Evolutionary conservation across 768 basidiomycete species (phyloP), one percentile per base, ranked within the genome.

Genomic region (Tricholoma furcatifolium): DNA sequence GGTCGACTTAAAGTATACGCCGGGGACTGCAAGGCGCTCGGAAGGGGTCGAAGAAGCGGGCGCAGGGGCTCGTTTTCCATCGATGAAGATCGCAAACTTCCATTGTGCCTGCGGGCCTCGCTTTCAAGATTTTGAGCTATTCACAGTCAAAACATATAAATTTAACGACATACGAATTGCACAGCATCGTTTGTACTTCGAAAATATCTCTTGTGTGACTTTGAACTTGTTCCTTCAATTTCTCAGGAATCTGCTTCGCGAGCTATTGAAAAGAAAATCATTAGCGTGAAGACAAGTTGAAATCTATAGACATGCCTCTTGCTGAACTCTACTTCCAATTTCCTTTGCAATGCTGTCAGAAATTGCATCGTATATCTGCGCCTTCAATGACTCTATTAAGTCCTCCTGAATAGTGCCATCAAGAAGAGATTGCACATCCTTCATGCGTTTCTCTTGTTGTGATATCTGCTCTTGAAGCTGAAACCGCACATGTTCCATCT

Each of bases 41-140:
- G 75, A 17, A 78, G 65, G 1, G 81, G 80, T 0, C 80, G 75
- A 14, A 83, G 66, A 3, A 83, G 74, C 15, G 80, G 79, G 18
- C 76, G 71, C 24, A 82, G 67, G 10, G 75, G 75, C 15, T 73
- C 75, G n/a, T 38, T 31, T 8, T 65, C 60, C 39, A 72, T 66
- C 20, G 71, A 66, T 44, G 69, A 65, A 4, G 70, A 63, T 51
- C 70, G 56, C 57, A 80, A 60, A 18, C 68, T 64, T 10, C 68
- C 61, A 62, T 77, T 76, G 53, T 71, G 66, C 40, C 74, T 70
- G 30, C 79, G 71, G 10, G 79, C 77, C 64, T 83, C 77, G 5
- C 78, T 81, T 55, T 17, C 27, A 38, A 18, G 20, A 45, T 43
- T 42, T 49, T 50, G 30, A 41, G 27, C 39, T n/a, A 38, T 40